Evolutionary conservation across 257 asterid genomes (phyloP), one percentile per base, ranked within the genome.

Genomic region (Thymus quinquecostatus): DNA sequence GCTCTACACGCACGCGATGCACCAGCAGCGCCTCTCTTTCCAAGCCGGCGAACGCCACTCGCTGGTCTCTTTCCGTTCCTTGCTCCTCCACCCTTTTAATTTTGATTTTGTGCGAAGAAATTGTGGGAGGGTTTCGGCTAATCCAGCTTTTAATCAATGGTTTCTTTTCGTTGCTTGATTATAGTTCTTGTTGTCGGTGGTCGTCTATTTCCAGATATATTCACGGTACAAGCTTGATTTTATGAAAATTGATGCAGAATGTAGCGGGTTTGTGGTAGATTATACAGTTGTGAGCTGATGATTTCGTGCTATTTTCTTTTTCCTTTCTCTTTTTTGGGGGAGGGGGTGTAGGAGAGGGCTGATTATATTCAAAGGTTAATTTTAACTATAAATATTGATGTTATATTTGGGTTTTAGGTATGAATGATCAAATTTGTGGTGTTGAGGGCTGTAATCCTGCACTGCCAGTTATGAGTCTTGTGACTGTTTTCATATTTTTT

Each of bases 11-110:
- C 97, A 90, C 61, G 86, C 98, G 74, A 92, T 87, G 96, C 84
- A 90, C 82, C 96, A 88, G 36, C 98, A 92, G 72, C 82, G 86
- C 49, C 95, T 90, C 71, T 90, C 96, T 53, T 92, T 92, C 63
- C 95, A 87, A 71, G 92, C 98, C 75, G 98, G 98, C 10, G 97
- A 92, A 82, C 92, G 90, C 60, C 90, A 90, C 66, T 85, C 90
- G 59, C 49, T 92, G 97, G 98, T 92, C 29, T 68, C 77, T 63
- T 14, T 40, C 34, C 10, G n/a, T 29, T 4, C 36, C 43, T 8
- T 3, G 7, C 12, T 12, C 48, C 6, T 66, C 43, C 28, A 2
- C 1, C 8, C 43, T 29, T 53, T 48, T 14, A 14, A 34, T 34
- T 13, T 27, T 6, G 1, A 21, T 33, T 33, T 8, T 21, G 3